Evolutionary conservation across 129 eudicot genomes (phyloP), one percentile per base, ranked within the genome.

Genomic region (Logfia minima): DNA sequence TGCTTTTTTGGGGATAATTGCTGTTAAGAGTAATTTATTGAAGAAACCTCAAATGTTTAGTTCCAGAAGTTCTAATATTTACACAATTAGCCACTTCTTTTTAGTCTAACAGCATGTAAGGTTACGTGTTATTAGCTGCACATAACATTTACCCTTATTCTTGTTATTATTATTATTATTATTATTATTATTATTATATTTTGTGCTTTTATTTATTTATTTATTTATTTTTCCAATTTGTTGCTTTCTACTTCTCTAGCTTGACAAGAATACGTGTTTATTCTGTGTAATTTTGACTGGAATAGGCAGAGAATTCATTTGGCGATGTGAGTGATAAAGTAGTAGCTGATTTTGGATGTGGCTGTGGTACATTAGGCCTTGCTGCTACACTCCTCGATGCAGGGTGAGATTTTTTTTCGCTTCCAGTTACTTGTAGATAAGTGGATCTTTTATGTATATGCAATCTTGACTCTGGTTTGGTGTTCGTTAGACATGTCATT

Each of bases 311-410:
- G 82, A 94, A 91, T 83, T 91, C 99, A 59, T 94, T 81, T 66
- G 96, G 86, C 70, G 90, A 92, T 70, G 79, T 92, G 39, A 70
- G 87, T 61, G 37, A 63, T 71, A 94, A 89, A 81, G 90, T 91
- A 21, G 99, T 94, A 68, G 99, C 97, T 31, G 99, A 94, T 88
- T 91, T 94, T 74, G 99, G 99, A 62, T 94, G 99, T 82, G 99
- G 99, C 55, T 94, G 99, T 68, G 99, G 99, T 68, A 94, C 99
- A 39, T 76, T 94, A 70, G 97, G 99, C 35, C 84, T 94, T 76
- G 99, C 96, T 48, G 99, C 99, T 75, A 85, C 86, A 60, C 97
- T 94, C 60, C 84, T 94, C 59, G 97, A 86, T 79, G 97, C 97
- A 55, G 91, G 88, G 98, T 93, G 62, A 87, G 97, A 52, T 72